These are phyloP conservation scores for Trichoderma sp. DNA, from an alignment of 2,329 filamentous ascomycete species.

Conservation along the genomic window DNA sequence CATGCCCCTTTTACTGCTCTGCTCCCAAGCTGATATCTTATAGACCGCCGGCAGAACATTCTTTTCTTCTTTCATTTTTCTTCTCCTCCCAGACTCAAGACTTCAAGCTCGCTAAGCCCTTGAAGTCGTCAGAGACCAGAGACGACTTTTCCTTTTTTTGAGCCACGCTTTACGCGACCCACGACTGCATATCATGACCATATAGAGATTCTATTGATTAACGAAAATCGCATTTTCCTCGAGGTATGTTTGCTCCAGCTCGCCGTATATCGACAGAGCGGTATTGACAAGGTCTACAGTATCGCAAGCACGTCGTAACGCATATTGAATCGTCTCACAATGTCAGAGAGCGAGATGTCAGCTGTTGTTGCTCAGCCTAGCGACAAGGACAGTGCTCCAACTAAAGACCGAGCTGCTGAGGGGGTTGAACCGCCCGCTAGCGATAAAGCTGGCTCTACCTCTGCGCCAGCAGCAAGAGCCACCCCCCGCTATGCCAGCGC, in stretches of 20 bases:
- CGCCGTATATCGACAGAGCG: neutral
- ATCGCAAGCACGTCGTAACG: neutral
- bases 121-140: neutral
- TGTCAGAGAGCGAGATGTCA: conserved; percentile 19
- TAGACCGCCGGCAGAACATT: neutral
- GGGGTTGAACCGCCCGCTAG: neutral
- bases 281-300: neutral
- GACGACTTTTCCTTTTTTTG: neutral
- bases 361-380: neutral
- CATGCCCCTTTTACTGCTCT: conserved; percentile 27
- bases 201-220: conserved; percentile 3
- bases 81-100: neutral
- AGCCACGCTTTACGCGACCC: conserved; percentile 3
- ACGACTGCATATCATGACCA: conserved; percentile 21
- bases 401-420: conserved; percentile 5
- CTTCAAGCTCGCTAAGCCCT: neutral
- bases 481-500: conserved; percentile 18
- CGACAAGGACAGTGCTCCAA: neutral
- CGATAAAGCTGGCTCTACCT: conserved; percentile 4
- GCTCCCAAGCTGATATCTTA: conserved; percentile 13
- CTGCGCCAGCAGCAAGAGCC: conserved; percentile 13
- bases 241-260: conserved; percentile 9
- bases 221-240: neutral
- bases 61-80: neutral
- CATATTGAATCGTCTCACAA: neutral